These are phyloP conservation scores for Stephania cephalantha DNA, from an alignment of 164 flowering plant species.

Conservation along the genomic window DNA sequence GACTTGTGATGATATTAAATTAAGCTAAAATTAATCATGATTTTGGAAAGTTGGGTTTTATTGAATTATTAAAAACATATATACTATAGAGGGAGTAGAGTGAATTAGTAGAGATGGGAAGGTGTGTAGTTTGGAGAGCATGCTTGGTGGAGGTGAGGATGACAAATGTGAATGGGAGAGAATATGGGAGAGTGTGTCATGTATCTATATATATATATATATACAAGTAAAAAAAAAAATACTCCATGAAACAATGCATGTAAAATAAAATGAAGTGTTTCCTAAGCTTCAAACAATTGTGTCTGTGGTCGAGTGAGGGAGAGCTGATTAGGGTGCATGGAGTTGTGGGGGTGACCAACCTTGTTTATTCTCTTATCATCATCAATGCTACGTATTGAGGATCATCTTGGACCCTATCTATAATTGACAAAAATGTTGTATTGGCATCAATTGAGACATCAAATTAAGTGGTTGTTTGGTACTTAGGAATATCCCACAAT, in stretches of 20 bases:
- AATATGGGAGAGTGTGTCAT: conserved; percentile 21
- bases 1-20: background rate
- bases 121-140: conserved; percentile 36
- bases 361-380: conserved; percentile 34
- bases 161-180: conserved; percentile 26
- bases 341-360: conserved; percentile 28
- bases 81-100: conserved; percentile 3
- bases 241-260: too few relatives aligned
- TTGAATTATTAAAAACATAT: background rate
- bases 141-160: conserved; percentile 32
- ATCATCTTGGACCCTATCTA: too few relatives aligned
- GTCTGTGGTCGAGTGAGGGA: conserved; percentile 24
- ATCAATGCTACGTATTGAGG: conserved; percentile 1
- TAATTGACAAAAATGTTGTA: too few relatives aligned
- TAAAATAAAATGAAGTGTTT: conserved; percentile 40
- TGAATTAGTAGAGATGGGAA: conserved; percentile 9
- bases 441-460: too few relatives aligned
- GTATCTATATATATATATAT: too few relatives aligned
- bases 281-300: conserved; percentile 46
- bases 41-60: too few relatives aligned
- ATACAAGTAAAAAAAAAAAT: conserved; percentile 24
- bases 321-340: conserved; percentile 33
- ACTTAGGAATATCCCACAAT: too few relatives aligned
- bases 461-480: too few relatives aligned
- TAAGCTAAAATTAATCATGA: background rate